Evolutionary conservation across 768 basidiomycete genomes (phyloP), one percentile per base, ranked within the genome.

Genomic region (Psilocybe cyanescens): DNA sequence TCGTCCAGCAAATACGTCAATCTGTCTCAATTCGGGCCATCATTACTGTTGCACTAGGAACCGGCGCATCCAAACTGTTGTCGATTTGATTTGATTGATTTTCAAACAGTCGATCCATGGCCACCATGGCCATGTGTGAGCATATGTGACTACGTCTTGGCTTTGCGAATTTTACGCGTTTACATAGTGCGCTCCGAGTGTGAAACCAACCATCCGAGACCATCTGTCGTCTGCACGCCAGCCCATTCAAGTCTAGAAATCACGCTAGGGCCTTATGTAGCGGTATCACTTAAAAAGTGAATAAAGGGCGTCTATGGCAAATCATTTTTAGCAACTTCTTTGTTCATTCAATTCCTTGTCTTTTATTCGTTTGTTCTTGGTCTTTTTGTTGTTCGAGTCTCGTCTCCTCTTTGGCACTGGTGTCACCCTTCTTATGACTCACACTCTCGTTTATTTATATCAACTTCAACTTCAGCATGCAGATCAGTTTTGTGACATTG

Each of bases 401-500:
- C 29, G 53, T 41, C 31, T 57, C 39, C 37, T 60, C 63, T 59
- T 41, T 30, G 51, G 63, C 60, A 62, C 67, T 60, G 67, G 67
- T 64, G 64, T 68, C 67, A 57, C 29, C 55, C 29, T 55, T 33
- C 24, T 41, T 55, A 46, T 33, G 24, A 57, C 51, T 55, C 39
- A 53, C 54, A 54, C 57, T 58, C 47, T 1, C 47, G 33, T 53
- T 44, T 47, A 44, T 49, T 47, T 64, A 64, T 66, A 59, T 58
- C 30, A 57, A 31, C 7, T 31, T 58, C 49, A 4, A 50, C 9
- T 41, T 28, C 44, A 81, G 78, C 78, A 79, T 77, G 75, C 75
- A 75, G 50, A 52, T 65, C 56, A 60, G 73, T 51, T 68, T 84
- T 60, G 67, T 80, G 59, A 63, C 73, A 16, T 70, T 79, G 44